Evolutionary conservation across 495 filamentous ascomycete species (phyloP).

Genomic region (Penicillium paxilli): DNA sequence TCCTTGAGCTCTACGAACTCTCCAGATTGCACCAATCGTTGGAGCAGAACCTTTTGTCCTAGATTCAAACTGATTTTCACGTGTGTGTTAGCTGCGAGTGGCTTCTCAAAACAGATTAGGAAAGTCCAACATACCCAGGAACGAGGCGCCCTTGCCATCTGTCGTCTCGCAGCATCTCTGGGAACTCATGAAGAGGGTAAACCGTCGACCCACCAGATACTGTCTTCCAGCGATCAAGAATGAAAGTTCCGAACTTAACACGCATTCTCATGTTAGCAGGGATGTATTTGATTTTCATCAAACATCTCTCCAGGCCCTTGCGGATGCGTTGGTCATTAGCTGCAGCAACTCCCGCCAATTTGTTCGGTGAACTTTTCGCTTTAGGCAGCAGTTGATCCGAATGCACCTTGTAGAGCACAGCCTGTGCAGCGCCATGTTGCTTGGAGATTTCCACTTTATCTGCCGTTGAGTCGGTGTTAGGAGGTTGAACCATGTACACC

Average conservation of each 20-base stretch:
- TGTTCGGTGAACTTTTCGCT: neutral
- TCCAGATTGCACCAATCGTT: constrained; percentile 14
- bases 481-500: constrained; percentile 43
- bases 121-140: constrained; percentile 40
- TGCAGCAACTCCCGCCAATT: neutral
- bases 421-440: neutral
- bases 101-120: neutral
- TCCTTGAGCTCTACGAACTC: constrained; percentile 51
- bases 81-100: neutral
- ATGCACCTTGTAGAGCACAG: neutral
- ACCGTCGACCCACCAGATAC: constrained; percentile 24
- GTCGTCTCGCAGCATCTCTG: constrained; percentile 39
- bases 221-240: constrained; percentile 43
- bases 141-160: constrained; percentile 39
- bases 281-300: constrained; percentile 32
- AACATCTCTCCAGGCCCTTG: constrained; percentile 24
- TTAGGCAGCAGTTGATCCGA: neutral
- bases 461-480: neutral
- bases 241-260: constrained; percentile 55
- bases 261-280: constrained; percentile 51
- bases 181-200: constrained; percentile 52
- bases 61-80: neutral
- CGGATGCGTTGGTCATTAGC: constrained; percentile 16
- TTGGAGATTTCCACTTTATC: neutral
- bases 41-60: neutral